Conservation (phyloP, 306 rosid genomes). For the Medicago truncatula region MtrunA17r5.0-ANR NC_053048.1:37419001-37419500, state of each 20-base stretch:
- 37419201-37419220: background rate
- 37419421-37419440: no score
- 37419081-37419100: background rate
- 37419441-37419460: no score
- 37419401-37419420: no score
- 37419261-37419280: background rate
- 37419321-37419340: background rate
- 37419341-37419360: background rate
- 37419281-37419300: background rate
- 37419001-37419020: conserved; percentile 54
- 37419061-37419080: background rate
- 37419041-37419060: conserved; percentile 10
- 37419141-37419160: background rate
- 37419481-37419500: no score
- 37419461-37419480: no score
- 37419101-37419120: background rate
- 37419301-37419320: no score
- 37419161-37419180: background rate
- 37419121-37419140: background rate
- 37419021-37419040: background rate
- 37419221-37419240: background rate
- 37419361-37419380: background rate
- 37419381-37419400: no score
- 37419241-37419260: background rate
- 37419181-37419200: background rate